Conservation (phyloP, 1,139 yeast species). For the Kluyveromyces marxianus region DNA sequence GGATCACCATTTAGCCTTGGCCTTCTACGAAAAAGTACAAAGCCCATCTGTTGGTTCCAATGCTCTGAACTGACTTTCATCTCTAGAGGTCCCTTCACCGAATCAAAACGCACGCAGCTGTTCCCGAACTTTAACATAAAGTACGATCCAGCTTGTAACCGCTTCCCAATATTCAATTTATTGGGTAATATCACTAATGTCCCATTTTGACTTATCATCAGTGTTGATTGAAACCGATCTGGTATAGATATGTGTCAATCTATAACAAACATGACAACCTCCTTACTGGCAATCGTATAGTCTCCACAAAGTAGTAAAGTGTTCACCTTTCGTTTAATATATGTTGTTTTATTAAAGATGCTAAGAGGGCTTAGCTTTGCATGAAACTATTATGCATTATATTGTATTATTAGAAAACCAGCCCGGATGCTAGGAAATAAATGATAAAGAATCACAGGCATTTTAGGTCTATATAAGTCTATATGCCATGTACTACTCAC, state of each 20-base stretch:
- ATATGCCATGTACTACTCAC: not conserved
- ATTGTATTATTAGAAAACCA: too few relatives aligned
- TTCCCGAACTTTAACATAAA: constrained; percentile 9
- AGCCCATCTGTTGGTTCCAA: constrained; percentile 5
- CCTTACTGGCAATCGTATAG: too few relatives aligned
- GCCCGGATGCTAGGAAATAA: too few relatives aligned
- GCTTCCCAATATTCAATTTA: constrained; percentile 1
- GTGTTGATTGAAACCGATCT: not conserved
- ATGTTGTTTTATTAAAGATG: too few relatives aligned
- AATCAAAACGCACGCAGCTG: constrained; percentile 8
- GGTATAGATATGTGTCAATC: not conserved
- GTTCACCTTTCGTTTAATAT: too few relatives aligned
- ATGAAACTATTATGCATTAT: too few relatives aligned
- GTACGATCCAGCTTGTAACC: constrained; percentile 7
- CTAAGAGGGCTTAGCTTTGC: too few relatives aligned
- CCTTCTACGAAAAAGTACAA: constrained; percentile 9
- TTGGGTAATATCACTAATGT: constrained; percentile 8
- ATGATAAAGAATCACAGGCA: too few relatives aligned
- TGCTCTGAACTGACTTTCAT: constrained; percentile 4
- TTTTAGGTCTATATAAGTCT: not conserved
- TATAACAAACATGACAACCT: too few relatives aligned
- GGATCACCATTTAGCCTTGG: constrained; percentile 3
- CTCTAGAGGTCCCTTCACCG: constrained; percentile 3
- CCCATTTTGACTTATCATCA: constrained; percentile 9
- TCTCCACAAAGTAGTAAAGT: too few relatives aligned